A percentile compares a stretch with the other conserved stretches of the same genome.
Evolutionary conservation across 345 rosid species (phyloP).

Genomic region (Reutealis trisperma): DNA sequence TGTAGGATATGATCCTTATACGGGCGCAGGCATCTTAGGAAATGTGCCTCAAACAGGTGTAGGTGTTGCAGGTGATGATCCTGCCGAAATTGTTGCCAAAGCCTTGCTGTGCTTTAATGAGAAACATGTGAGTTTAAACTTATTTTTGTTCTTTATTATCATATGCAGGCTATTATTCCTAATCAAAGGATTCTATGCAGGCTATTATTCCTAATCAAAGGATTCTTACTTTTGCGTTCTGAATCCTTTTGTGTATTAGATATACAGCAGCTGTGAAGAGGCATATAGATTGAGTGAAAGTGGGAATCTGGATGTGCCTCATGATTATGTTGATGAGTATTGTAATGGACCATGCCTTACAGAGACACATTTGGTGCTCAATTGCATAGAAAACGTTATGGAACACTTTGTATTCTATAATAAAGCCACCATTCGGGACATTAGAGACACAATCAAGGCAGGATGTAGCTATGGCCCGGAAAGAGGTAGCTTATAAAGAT

Average conservation of each 20-base stretch:
- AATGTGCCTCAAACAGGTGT: neutral
- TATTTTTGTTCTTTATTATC: too few species aligned
- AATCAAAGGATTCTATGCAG: too few species aligned
- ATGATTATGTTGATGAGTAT: constrained; percentile 41
- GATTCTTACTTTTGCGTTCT: neutral
- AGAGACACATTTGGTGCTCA: constrained; percentile 72
- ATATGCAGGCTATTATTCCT: too few species aligned
- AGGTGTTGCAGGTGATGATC: constrained; percentile 24
- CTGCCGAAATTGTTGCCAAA: constrained; percentile 58
- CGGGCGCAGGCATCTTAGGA: neutral
- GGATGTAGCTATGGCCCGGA: constrained; percentile 70
- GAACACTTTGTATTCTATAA: constrained; percentile 66
- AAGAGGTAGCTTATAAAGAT: constrained; percentile 14
- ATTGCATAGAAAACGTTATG: constrained; percentile 60
- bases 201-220: too few species aligned
- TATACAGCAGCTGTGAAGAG: constrained; percentile 69
- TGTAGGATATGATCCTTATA: neutral
- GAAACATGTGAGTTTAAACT: constrained; percentile 46
- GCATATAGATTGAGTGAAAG: constrained; percentile 59
- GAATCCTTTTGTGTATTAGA: constrained; percentile 31
- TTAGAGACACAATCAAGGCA: constrained; percentile 61
- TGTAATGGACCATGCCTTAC: constrained; percentile 77
- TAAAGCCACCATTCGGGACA: constrained; percentile 56
- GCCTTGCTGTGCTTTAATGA: constrained; percentile 80
- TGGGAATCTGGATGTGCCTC: constrained; percentile 64